These are phyloP conservation scores for Syncephalastrum racemosum DNA, from an alignment of 371 early-diverging fungal genomes.

Conservation along the genomic window DNA sequence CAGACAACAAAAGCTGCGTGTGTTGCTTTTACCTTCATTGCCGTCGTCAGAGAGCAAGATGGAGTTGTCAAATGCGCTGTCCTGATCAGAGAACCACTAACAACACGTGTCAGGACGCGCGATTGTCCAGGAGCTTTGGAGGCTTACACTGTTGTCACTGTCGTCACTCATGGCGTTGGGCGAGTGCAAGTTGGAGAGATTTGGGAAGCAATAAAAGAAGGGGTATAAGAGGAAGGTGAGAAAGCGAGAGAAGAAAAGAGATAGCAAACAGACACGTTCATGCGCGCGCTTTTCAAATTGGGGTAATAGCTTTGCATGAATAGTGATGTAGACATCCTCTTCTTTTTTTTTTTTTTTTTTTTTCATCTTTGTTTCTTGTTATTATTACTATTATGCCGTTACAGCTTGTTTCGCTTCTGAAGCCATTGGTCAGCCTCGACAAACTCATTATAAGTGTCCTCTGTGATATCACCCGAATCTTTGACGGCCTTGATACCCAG, in stretches of 20 bases:
- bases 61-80: too few relatives aligned
- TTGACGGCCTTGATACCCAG: conserved; percentile 29
- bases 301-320: not conserved
- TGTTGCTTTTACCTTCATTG: too few relatives aligned
- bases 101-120: too few relatives aligned
- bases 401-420: conserved; percentile 9
- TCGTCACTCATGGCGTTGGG: too few relatives aligned
- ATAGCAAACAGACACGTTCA: not conserved
- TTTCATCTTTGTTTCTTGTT: too few relatives aligned
- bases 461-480: conserved; percentile 22
- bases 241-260: not conserved
- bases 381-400: not conserved
- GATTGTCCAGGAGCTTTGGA: too few relatives aligned
- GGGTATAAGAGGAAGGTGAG: not conserved
- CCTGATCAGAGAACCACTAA: too few relatives aligned
- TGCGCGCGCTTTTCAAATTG: not conserved
- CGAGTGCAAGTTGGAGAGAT: too few relatives aligned
- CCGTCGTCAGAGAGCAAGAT: too few relatives aligned
- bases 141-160: too few relatives aligned
- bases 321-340: not conserved
- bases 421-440: conserved; percentile 51
- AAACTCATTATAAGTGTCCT: conserved; percentile 34
- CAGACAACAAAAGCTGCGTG: not conserved
- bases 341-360: too few relatives aligned
- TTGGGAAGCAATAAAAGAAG: too few relatives aligned